Evolutionary conservation across 148 eudicot species (phyloP).

Genomic region (Heliamphora exappendiculata): DNA sequence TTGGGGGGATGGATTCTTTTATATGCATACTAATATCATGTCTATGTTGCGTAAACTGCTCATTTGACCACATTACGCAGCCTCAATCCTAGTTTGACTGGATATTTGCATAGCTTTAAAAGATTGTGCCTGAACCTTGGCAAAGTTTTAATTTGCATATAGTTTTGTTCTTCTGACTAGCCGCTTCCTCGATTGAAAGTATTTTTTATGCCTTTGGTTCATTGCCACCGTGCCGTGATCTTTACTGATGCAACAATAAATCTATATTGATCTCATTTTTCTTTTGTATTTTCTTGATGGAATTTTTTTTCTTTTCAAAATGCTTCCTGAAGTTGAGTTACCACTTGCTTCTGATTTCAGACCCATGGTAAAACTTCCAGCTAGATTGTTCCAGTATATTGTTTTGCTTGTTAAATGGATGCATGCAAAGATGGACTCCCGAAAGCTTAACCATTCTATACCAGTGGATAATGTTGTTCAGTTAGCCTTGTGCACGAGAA

Average conservation of each 20-base stretch:
- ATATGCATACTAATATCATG: not conserved
- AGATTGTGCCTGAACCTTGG: not conserved
- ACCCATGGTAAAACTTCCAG: slow-evolving; percentile 67
- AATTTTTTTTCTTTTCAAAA: not conserved
- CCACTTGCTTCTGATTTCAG: slow-evolving; percentile 32
- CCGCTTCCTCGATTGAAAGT: not conserved
- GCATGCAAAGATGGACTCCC: slow-evolving; percentile 40
- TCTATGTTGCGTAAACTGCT: not conserved
- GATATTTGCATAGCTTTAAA: not conserved
- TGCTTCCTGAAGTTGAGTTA: slow-evolving; percentile 12
- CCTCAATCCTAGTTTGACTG: not conserved
- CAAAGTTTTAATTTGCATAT: not conserved
- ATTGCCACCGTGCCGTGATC: not conserved
- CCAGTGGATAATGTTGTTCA: slow-evolving; percentile 41
- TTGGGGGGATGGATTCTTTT: not conserved
- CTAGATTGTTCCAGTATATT: slow-evolving; percentile 30
- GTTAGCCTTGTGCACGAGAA: slow-evolving; percentile 55
- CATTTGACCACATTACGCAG: not conserved
- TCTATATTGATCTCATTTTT: not conserved
- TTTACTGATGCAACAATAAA: not conserved
- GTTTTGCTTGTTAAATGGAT: slow-evolving; percentile 46
- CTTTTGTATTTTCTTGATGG: not conserved
- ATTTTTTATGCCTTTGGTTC: not conserved
- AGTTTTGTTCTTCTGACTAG: not conserved
- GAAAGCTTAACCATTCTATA: slow-evolving; percentile 28